These are phyloP conservation scores for Teunomyces stri DNA, from an alignment of 805 yeast species.

Conservation along the genomic window DNA sequence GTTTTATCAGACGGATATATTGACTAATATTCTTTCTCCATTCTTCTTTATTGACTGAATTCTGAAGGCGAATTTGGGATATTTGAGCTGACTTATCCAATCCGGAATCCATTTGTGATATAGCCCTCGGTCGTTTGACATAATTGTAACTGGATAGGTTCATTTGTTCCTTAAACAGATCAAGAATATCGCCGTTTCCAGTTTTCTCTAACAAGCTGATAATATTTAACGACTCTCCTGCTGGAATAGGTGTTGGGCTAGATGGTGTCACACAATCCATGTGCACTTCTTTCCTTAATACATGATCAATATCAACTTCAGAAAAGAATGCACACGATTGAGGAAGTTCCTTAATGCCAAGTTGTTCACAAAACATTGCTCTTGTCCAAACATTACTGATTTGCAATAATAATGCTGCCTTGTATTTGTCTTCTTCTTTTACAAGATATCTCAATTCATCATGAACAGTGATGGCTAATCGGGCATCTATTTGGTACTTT, in stretches of 20 bases:
- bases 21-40: slow-evolving; percentile 23
- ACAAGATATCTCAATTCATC: slow-evolving; percentile 88
- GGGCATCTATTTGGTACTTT: slow-evolving; percentile 64
- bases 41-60: slow-evolving; percentile 19
- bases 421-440: slow-evolving; percentile 68
- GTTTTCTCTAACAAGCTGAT: slow-evolving; percentile 43
- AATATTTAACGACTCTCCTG: slow-evolving; percentile 78
- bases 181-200: slow-evolving; percentile 12
- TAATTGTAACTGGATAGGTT: slow-evolving; percentile 11
- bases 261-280: slow-evolving; percentile 92
- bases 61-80: slow-evolving; percentile 27
- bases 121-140: slow-evolving; percentile 13
- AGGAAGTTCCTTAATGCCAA: slow-evolving; percentile 87
- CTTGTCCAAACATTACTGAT: slow-evolving; percentile 94
- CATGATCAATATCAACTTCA: slow-evolving; percentile 85
- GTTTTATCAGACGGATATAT: slow-evolving; percentile 12
- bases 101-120: slow-evolving; percentile 14
- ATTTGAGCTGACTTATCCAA: slow-evolving; percentile 15
- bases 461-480: slow-evolving; percentile 86
- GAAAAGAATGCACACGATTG: slow-evolving; percentile 95
- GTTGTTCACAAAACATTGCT: slow-evolving; percentile 88
- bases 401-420: slow-evolving; percentile 80
- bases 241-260: slow-evolving; percentile 58
- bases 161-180: not conserved
- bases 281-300: slow-evolving; percentile 89